Conservation (phyloP, 2,329 filamentous ascomycete species). For the Cercospora citrullina region DNA sequence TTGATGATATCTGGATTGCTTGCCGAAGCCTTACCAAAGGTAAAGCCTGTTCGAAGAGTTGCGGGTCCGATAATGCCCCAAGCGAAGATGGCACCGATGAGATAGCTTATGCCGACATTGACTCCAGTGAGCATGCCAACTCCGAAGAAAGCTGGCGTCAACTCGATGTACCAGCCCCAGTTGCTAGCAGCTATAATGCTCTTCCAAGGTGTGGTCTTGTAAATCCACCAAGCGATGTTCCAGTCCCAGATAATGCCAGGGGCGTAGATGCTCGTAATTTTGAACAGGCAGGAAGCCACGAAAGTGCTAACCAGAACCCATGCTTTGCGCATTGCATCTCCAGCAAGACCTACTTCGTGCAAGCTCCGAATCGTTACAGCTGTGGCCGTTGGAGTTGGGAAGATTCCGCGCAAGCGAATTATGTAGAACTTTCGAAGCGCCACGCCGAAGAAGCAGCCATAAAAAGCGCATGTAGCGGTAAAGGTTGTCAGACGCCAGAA, state of each 20-base stretch:
- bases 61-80: conserved; percentile 59
- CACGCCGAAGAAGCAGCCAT: conserved; percentile 64
- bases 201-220: conserved; percentile 37
- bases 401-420: conserved; percentile 60
- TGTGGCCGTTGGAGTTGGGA: conserved; percentile 60
- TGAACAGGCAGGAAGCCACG: conserved; percentile 50
- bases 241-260: conserved; percentile 58
- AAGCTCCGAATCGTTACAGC: conserved; percentile 63
- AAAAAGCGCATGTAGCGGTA: conserved; percentile 62
- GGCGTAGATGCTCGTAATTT: conserved; percentile 59
- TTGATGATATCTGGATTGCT: conserved; percentile 39
- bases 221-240: conserved; percentile 36
- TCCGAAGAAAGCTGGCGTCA: conserved; percentile 62
- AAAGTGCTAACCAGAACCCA: conserved; percentile 56
- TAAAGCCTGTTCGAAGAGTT: conserved; percentile 53
- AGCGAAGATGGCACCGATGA: conserved; percentile 54
- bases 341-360: conserved; percentile 55
- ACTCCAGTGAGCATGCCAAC: conserved; percentile 59
- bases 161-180: conserved; percentile 62
- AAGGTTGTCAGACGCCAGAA: conserved; percentile 61
- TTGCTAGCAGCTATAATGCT: conserved; percentile 55
- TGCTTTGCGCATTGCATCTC: conserved; percentile 57
- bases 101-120: conserved; percentile 60
- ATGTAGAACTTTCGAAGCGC: conserved; percentile 65
- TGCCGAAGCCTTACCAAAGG: conserved; percentile 43